Evolutionary conservation across 2,329 filamentous ascomycete genomes (phyloP).

Genomic region (Triangularia setosa): DNA sequence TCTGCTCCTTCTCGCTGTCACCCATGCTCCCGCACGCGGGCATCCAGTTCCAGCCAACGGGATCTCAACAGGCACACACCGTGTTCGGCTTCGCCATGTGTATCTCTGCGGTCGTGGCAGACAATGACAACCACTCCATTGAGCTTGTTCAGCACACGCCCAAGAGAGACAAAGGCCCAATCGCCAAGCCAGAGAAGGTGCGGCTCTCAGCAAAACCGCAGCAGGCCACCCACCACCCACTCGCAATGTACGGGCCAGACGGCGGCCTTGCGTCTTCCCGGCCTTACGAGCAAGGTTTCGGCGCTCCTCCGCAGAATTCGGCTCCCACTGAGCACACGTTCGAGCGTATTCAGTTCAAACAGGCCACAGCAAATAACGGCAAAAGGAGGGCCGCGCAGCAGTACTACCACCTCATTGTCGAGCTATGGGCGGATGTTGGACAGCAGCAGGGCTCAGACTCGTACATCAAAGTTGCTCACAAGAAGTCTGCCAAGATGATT

Average conservation of each 20-base stretch:
- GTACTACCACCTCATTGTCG: slow-evolving; percentile 86
- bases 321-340: slow-evolving; percentile 60
- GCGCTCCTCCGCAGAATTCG: slow-evolving; percentile 34
- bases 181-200: slow-evolving; percentile 66
- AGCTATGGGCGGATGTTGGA: slow-evolving; percentile 70
- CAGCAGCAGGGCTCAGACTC: slow-evolving; percentile 43
- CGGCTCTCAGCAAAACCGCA: slow-evolving; percentile 63
- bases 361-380: slow-evolving; percentile 89
- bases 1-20: slow-evolving; percentile 69
- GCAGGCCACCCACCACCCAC: slow-evolving; percentile 43
- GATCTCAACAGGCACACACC: slow-evolving; percentile 54
- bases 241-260: slow-evolving; percentile 41
- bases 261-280: slow-evolving; percentile 32
- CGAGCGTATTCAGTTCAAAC: slow-evolving; percentile 91
- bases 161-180: slow-evolving; percentile 84
- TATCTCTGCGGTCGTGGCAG: slow-evolving; percentile 79
- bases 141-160: slow-evolving; percentile 88
- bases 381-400: slow-evolving; percentile 87
- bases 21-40: slow-evolving; percentile 45
- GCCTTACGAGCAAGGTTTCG: slow-evolving; percentile 43
- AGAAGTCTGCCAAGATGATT: slow-evolving; percentile 76
- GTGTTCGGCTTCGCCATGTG: slow-evolving; percentile 77
- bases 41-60: slow-evolving; percentile 49
- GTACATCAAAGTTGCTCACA: slow-evolving; percentile 67
- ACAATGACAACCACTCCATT: slow-evolving; percentile 69